Base-by-base conservation (phyloP, 495 filamentous ascomycete species). In the Jackrogersella multiformis region DNA sequence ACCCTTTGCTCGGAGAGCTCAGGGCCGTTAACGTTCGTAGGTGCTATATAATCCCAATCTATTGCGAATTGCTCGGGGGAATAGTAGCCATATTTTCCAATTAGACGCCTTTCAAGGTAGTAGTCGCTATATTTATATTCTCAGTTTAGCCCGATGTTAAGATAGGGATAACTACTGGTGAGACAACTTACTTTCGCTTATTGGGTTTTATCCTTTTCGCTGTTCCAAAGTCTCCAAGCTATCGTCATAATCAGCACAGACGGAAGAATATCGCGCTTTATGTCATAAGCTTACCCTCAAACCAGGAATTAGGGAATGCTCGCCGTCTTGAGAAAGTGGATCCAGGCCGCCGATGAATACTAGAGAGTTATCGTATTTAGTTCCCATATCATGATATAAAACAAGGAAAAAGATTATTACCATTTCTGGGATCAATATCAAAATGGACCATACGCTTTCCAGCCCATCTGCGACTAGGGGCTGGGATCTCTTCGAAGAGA, bases 11-110 rank as follows among this genome's bases (percentile, higher is more conserved):
- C 65, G n/a, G 56, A 51, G 1, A 72, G 0, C 26, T 72, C 56
- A 15, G 35, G 15, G 3, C 69, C 61, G 2, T 21, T 8, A 1
- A 3, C 5, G n/a, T 18, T 15, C 20, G 1, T 23, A 23, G 20
- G 6, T 0, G 26, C n/a, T 28, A 54, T 4, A 30, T 54, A 28
- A 0, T 72, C 66, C 70, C 70, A 73, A 0, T 73, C 66, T 6
- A 4, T 7, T n/a, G 58, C 66, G 38, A 73, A 73, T 54, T 73
- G 70, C 38, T 70, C 70, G 13, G 70, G 70, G 16, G 70, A 53
- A 12, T 13, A 51, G 18, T 56, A 54, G 15, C 66, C 62, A 1
- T 20, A 36, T 46, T 63, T 66, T 15, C 52, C 66, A 5, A 8
- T 5, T 1, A 1, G 1, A n/a, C 66, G 39, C 21, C 6, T 10